Evolutionary conservation across 257 asterid species (phyloP).

Genomic region (Scutellaria galericulata): DNA sequence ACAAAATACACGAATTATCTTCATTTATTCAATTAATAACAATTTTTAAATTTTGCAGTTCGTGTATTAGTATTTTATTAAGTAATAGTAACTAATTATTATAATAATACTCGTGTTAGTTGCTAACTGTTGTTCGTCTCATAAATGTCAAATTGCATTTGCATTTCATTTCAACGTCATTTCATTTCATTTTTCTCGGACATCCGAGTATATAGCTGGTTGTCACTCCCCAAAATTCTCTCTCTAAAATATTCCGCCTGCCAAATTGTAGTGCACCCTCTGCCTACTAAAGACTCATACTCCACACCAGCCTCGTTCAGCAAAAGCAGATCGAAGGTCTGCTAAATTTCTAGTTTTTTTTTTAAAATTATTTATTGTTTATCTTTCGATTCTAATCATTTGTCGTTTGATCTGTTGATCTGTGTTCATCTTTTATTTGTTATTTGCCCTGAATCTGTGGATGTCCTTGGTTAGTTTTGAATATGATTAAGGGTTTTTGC

Average conservation of each 20-base stretch:
- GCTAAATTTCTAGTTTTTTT: neutral
- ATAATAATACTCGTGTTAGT: slow-evolving; percentile 9
- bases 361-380: neutral
- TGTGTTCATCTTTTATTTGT: neutral
- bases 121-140: neutral
- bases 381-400: neutral
- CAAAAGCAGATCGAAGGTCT: slow-evolving; percentile 35
- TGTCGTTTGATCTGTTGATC: slow-evolving; percentile 25
- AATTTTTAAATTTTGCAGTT: neutral
- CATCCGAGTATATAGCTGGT: slow-evolving; percentile 12
- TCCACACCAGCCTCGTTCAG: neutral
- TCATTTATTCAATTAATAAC: neutral
- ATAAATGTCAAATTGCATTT: slow-evolving; percentile 28
- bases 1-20: no score
- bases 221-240: slow-evolving; percentile 13
- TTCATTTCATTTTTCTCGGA: slow-evolving; percentile 26
- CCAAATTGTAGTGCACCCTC: slow-evolving; percentile 12
- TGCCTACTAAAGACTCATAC: slow-evolving; percentile 8
- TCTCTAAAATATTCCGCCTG: slow-evolving; percentile 20
- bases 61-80: neutral
- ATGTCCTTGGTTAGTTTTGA: neutral
- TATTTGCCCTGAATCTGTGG: neutral
- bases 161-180: slow-evolving; percentile 33
- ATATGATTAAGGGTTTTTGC: neutral
- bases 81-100: slow-evolving; percentile 1